A percentile compares a stretch with the other conserved stretches of the same genome.
Conservation (phyloP, 208 protist species). For the Novymonas esmeraldas region DNA sequence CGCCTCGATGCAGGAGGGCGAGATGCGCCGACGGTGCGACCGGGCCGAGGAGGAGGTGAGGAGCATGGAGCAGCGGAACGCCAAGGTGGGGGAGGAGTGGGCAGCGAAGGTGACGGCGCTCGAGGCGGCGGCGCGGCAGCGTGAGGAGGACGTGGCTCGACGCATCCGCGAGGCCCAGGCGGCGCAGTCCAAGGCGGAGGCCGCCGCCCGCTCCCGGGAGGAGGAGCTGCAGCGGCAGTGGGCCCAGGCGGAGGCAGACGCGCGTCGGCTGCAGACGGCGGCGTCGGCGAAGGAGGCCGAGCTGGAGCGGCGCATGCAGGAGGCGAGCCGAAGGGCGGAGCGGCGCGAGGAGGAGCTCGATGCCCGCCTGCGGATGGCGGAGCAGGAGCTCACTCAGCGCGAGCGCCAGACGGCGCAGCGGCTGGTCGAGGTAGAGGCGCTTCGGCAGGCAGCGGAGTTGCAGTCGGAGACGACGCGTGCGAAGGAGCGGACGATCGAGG, state of each 20-base stretch:
- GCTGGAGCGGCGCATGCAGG: slow-evolving; percentile 52
- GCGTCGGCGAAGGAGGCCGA: slow-evolving; percentile 59
- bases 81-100: slow-evolving; percentile 56
- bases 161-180: slow-evolving; percentile 46
- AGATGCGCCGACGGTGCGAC: slow-evolving; percentile 39
- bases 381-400: slow-evolving; percentile 50
- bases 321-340: slow-evolving; percentile 44
- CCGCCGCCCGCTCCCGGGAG: slow-evolving; percentile 39
- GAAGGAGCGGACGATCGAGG: slow-evolving; percentile 38
- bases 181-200: slow-evolving; percentile 43
- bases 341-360: slow-evolving; percentile 46
- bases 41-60: slow-evolving; percentile 47
- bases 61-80: slow-evolving; percentile 37
- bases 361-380: slow-evolving; percentile 40
- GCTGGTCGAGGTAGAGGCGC: slow-evolving; percentile 46
- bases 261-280: slow-evolving; percentile 46
- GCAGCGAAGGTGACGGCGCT: slow-evolving; percentile 40
- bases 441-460: slow-evolving; percentile 30
- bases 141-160: slow-evolving; percentile 47
- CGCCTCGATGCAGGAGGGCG: slow-evolving; percentile 40
- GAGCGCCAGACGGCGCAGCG: slow-evolving; percentile 44
- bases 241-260: slow-evolving; percentile 48
- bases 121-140: slow-evolving; percentile 39
- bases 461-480: slow-evolving; percentile 31
- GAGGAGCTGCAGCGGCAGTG: slow-evolving; percentile 56